Conservation (phyloP, 805 yeast species). For the Candida dajiaensis region DNA sequence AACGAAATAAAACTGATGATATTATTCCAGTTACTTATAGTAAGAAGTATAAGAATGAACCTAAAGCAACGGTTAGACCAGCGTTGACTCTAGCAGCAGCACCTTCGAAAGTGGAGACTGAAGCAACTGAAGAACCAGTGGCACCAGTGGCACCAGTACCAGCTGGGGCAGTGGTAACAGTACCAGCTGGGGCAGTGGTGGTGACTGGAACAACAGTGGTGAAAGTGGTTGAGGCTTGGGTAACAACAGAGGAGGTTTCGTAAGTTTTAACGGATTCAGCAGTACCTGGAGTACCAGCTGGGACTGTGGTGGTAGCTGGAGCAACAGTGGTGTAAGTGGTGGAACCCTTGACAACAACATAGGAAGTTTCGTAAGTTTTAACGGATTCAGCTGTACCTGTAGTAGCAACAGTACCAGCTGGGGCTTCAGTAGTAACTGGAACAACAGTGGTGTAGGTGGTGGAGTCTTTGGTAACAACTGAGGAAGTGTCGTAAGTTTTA, state of each 20-base stretch:
- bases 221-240: constrained; percentile 5
- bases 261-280: background rate
- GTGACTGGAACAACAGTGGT: constrained; percentile 3
- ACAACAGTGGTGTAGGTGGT: constrained; percentile 5
- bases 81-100: constrained; percentile 21
- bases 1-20: background rate
- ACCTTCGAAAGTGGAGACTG: constrained; percentile 10
- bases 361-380: background rate
- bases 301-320: constrained; percentile 1
- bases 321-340: constrained; percentile 2
- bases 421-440: constrained; percentile 5
- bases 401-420: constrained; percentile 13
- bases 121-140: constrained; percentile 3
- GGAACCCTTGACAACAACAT: constrained; percentile 7
- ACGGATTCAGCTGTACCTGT: background rate
- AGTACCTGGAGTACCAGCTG: background rate
- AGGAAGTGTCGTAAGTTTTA: constrained; percentile 7
- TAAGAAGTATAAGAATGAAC: constrained; percentile 25
- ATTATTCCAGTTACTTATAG: constrained; percentile 15
- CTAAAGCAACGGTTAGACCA: constrained; percentile 23
- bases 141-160: constrained; percentile 1
- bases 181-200: background rate
- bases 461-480: constrained; percentile 3
- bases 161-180: constrained; percentile 1
- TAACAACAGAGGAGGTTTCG: constrained; percentile 1